Evolutionary conservation across 176 grass and related monocot genomes (phyloP).

Genomic region (Echinochloa phyllopogon): DNA sequence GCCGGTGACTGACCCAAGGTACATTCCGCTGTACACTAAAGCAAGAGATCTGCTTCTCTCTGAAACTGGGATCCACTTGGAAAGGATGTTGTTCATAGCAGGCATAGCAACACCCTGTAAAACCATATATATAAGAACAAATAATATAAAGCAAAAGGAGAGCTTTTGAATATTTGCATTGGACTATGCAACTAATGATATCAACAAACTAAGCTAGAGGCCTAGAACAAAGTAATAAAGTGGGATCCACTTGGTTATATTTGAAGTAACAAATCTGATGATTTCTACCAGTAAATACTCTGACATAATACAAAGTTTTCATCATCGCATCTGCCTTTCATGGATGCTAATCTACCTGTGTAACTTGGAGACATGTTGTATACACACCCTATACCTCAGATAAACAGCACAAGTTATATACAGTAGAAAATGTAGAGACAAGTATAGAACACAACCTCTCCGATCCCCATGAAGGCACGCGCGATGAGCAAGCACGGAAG

Average conservation of each 20-base stretch:
- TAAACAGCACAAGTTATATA: constrained; percentile 30
- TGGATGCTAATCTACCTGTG: not conserved
- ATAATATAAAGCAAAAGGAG: not conserved
- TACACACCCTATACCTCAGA: not conserved
- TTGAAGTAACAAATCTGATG: not conserved
- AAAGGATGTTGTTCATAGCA: constrained; percentile 96
- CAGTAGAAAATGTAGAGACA: constrained; percentile 2
- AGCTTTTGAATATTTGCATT: not conserved
- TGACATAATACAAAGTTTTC: not conserved
- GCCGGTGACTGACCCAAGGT: constrained; percentile 94
- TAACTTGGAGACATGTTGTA: constrained; percentile 12
- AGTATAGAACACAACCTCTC: constrained; percentile 74
- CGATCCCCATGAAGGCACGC: constrained; percentile 99
- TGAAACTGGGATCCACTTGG: constrained; percentile 94
- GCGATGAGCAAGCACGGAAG: constrained; percentile 79
- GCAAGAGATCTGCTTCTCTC: constrained; percentile 98
- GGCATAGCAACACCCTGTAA: constrained; percentile 97
- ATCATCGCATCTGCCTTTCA: constrained; percentile 1
- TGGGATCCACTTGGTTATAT: not conserved
- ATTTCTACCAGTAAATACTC: not conserved
- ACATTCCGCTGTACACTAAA: constrained; percentile 97
- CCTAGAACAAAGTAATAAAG: not conserved
- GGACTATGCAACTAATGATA: not conserved
- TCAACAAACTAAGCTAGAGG: not conserved
- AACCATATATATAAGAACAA: constrained; percentile 27